Conservation (phyloP, 495 filamentous ascomycete species). For the Glutinoglossum americanum region DNA sequence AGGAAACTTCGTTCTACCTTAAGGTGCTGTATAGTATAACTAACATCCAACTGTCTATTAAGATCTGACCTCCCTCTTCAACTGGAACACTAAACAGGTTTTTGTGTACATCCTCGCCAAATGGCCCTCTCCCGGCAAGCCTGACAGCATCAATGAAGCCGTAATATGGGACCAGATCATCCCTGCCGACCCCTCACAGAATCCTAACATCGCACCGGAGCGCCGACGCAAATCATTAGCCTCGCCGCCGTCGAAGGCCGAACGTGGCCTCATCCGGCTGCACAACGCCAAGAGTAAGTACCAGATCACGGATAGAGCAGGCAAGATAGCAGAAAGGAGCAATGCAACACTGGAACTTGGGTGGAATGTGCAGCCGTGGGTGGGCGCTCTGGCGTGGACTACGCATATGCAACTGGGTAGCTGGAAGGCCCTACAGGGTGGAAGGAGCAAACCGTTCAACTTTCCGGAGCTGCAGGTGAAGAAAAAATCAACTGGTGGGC, state of each 20-base stretch:
- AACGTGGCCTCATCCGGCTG: constrained; percentile 44
- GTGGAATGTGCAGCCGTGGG: constrained; percentile 97
- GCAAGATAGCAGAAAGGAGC: constrained; percentile 40
- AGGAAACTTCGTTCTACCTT: background rate
- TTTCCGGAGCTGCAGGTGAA: constrained; percentile 55
- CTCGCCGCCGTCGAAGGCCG: background rate
- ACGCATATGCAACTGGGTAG: constrained; percentile 31
- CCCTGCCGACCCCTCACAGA: constrained; percentile 37
- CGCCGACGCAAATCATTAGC: background rate
- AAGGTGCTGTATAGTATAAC: background rate
- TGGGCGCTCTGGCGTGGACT: constrained; percentile 64
- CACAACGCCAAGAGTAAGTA: constrained; percentile 77
- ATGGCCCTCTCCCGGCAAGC: constrained; percentile 37
- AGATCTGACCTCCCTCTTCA: constrained; percentile 84
- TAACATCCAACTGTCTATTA: constrained; percentile 1
- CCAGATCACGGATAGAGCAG: constrained; percentile 71
- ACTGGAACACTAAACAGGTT: constrained; percentile 99
- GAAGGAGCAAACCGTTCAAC: constrained; percentile 42
- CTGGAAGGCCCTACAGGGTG: constrained; percentile 39
- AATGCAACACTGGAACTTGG: constrained; percentile 62
- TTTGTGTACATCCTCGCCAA: constrained; percentile 86
- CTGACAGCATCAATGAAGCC: constrained; percentile 28
- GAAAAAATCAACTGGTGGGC: background rate
- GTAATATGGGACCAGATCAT: constrained; percentile 95
- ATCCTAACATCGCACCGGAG: constrained; percentile 16